Evolutionary conservation across 805 yeast genomes (phyloP).

Genomic region (Cyberlindnera lachancei): DNA sequence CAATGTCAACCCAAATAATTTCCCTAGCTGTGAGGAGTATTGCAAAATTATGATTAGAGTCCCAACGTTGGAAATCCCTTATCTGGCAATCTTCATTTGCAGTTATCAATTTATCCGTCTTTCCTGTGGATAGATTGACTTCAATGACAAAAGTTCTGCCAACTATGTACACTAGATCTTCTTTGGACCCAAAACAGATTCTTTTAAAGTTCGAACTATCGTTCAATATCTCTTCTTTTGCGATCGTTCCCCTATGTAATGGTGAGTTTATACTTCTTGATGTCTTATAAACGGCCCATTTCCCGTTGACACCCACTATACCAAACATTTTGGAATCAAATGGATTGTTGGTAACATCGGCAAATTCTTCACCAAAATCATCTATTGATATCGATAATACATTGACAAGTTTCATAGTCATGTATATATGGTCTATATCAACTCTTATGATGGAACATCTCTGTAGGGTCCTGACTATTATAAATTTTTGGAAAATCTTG

Average conservation of each 20-base stretch:
- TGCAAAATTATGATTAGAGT: slow-evolving; percentile 26
- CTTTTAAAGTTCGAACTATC: slow-evolving; percentile 53
- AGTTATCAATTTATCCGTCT: slow-evolving; percentile 25
- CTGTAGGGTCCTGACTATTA: slow-evolving; percentile 33
- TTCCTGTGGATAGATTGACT: slow-evolving; percentile 22
- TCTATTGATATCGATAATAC: slow-evolving; percentile 6
- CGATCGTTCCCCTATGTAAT: slow-evolving; percentile 11
- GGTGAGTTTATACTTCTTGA: not conserved
- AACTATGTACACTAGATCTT: slow-evolving; percentile 26
- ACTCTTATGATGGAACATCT: slow-evolving; percentile 1
- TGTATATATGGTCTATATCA: not conserved
- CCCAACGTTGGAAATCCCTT: slow-evolving; percentile 33
- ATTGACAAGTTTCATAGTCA: slow-evolving; percentile 7
- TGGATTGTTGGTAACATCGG: slow-evolving; percentile 41
- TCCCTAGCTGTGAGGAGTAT: slow-evolving; percentile 63
- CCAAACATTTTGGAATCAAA: slow-evolving; percentile 32
- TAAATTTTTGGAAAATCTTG: slow-evolving; percentile 20
- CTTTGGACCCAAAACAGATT: slow-evolving; percentile 36
- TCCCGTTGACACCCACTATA: slow-evolving; percentile 43
- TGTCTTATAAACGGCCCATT: slow-evolving; percentile 27
- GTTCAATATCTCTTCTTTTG: slow-evolving; percentile 42
- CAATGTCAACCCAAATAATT: slow-evolving; percentile 42
- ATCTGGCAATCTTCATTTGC: slow-evolving; percentile 26
- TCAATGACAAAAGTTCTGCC: slow-evolving; percentile 37
- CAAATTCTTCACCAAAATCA: slow-evolving; percentile 29